phyloP scores from a whole-genome alignment of 345 rosid species.

The Lepidium aucheri region DNA sequence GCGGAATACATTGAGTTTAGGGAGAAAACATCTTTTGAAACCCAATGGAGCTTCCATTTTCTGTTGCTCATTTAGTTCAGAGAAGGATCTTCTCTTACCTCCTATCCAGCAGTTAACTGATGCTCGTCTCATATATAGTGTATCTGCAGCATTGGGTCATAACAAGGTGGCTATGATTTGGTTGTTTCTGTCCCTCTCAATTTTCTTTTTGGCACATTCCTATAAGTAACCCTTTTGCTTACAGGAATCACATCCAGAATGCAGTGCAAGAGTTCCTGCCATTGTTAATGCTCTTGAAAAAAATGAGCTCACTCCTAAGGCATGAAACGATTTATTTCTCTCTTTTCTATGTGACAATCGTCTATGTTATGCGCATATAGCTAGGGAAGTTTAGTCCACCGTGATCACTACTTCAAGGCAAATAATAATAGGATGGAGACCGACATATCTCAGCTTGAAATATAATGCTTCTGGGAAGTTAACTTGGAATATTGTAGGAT shows the following conservation, averaged over 20 bases:
- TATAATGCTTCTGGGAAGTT: not conserved
- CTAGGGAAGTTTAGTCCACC: not conserved
- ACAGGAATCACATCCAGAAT: conserved; percentile 93
- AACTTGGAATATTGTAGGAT: not conserved
- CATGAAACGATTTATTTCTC: conserved; percentile 1
- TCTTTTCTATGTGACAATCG: not conserved
- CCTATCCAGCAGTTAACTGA: conserved; percentile 28
- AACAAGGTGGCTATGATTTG: conserved; percentile 42
- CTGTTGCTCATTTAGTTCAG: conserved; percentile 30
- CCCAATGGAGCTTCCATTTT: conserved; percentile 9
- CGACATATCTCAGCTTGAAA: not conserved
- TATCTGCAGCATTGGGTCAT: conserved; percentile 88
- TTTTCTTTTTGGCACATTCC: not conserved
- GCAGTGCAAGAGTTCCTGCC: conserved; percentile 84
- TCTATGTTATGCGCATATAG: not conserved
- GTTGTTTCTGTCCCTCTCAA: not conserved
- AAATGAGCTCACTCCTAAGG: conserved; percentile 76
- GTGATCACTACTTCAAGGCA: not conserved
- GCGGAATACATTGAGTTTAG: not conserved
- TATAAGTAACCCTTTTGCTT: not conserved
- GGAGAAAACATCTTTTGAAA: conserved; percentile 9
- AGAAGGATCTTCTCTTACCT: conserved; percentile 28
- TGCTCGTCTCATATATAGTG: conserved; percentile 60
- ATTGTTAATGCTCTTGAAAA: conserved; percentile 69
- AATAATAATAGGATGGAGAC: not conserved